Evolutionary conservation across 208 protist species (phyloP).

Genomic region (Phytomonas sp.): DNA sequence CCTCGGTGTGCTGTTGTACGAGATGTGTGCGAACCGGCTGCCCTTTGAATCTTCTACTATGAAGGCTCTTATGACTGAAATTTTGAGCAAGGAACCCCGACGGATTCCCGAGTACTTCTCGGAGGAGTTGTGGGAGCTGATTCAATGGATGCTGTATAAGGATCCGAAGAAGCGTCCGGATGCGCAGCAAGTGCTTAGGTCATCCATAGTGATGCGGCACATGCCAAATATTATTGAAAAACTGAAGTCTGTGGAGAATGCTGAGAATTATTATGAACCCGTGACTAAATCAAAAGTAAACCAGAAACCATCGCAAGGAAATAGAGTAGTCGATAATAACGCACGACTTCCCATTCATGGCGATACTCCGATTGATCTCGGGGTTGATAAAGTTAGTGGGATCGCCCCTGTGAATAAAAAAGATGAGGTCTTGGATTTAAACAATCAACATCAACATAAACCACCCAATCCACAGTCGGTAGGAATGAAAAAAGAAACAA

Average conservation of each 20-base stretch:
- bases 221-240: conserved; percentile 62
- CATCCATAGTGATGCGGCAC: conserved; percentile 51
- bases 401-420: neutral
- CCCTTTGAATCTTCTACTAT: conserved; percentile 82
- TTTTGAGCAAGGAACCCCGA: conserved; percentile 61
- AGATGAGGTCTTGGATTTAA: neutral
- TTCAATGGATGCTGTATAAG: conserved; percentile 73
- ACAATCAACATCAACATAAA: neutral
- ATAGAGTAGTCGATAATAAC: neutral
- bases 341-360: neutral
- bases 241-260: conserved; percentile 19
- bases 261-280: conserved; percentile 9
- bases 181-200: conserved; percentile 59
- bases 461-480: neutral
- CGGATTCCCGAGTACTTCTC: conserved; percentile 63
- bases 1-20: conserved; percentile 84
- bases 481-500: neutral
- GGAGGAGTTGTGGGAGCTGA: conserved; percentile 63
- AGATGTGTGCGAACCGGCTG: conserved; percentile 63
- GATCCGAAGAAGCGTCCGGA: conserved; percentile 74
- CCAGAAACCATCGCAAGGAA: neutral
- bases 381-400: neutral
- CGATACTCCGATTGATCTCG: neutral
- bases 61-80: conserved; percentile 82
- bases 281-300: neutral